Evolutionary conservation across 305 asterid genomes (phyloP), one percentile per base, ranked within the genome.

Genomic region (Fraxinus albicans): DNA sequence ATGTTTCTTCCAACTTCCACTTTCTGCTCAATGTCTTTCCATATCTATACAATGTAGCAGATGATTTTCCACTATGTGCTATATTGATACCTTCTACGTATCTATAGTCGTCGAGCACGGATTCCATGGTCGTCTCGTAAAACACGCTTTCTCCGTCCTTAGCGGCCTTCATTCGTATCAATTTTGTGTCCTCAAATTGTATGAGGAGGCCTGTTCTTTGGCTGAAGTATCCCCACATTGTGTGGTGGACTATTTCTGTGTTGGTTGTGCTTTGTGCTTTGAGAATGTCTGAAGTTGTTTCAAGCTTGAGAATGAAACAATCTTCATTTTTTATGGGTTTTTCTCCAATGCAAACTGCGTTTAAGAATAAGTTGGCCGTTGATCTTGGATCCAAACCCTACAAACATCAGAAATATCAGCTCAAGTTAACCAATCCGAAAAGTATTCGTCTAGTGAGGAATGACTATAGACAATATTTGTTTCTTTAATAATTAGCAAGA

Each of bases 181-280:
- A 74, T 78, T 93, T 92, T 1, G 98, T 91, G 88, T 96, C 99
- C 79, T 93, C 98, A 44, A 96, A 96, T 31, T 94, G 94, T 44
- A 93, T 79, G 9, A 96, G 85, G 8, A 96, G 94, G 8, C 99
- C 99, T 0, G 99, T 91, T 77, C 97, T 88, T 87, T 96, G 99
- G 90, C 99, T 94, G 79, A 96, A 96, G 86, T 93, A 94, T 5
- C 99, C 99, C 98, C 98, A 94, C 65, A 96, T 86, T 0, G 99
- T 94, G 89, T 96, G 99, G 90, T 93, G 90, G 76, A 96, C 93
- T 76, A 94, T 89, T 58, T 96, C 98, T 2, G 93, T 94, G 77
- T 89, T 89, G 19, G 92, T 78, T 0, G 95, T 92, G 86, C 97
- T 89, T 58, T 96, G 99, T 2, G 89, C 91, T 77, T 90, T 93